Base-by-base conservation (phyloP, 345 rosid genomes). In the Adansonia digitata region DNA sequence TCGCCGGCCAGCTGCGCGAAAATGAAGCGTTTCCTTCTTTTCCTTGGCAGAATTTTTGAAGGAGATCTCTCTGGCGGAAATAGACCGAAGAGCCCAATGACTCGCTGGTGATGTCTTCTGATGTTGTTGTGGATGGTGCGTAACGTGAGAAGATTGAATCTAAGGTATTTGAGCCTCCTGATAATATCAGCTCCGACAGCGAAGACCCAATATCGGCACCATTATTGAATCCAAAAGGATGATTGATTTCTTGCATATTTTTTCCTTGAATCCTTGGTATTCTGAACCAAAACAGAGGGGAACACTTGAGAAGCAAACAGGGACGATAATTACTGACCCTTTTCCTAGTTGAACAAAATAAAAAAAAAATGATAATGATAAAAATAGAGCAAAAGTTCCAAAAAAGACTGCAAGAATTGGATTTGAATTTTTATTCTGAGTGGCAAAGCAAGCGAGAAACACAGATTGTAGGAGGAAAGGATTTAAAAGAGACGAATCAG, bases 71-170 rank as follows among this genome's bases (percentile, higher is more conserved):
- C 73, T 95, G 98, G 52, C 77, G 93, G 79, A 90, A 92, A 81
- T 95, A 95, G 55, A 89, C 94, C 2, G 97, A 95, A 55, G 96
- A 87, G 75, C 98, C 97, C 53, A 91, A 66, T 6, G 93, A 90
- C 57, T 85, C 85, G 9, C 49, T 29, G 48, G 69, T 26, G 18
- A 31, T 37, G 64, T 75, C 34, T 40, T 78, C 39, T 1, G 72
- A 61, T 72, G 80, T 37, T 29, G 83, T 34, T 0, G 70, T 67
- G 34, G 82, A 69, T 20, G 86, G 80, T n/a, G 80, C 27, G 81
- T 87, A 84, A 71, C 74, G 77, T 63, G 99, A 90, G 86, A 95
- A 91, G 61, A 95, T 88, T 3, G 99, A 93, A 56, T 95, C 99
- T 7, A 95, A 75, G 45, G 97, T 80, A 88, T 84, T 91, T 78